These are phyloP conservation scores for Aspergillus niger DNA, from an alignment of 2,329 filamentous ascomycete genomes.

Conservation along the genomic window DNA sequence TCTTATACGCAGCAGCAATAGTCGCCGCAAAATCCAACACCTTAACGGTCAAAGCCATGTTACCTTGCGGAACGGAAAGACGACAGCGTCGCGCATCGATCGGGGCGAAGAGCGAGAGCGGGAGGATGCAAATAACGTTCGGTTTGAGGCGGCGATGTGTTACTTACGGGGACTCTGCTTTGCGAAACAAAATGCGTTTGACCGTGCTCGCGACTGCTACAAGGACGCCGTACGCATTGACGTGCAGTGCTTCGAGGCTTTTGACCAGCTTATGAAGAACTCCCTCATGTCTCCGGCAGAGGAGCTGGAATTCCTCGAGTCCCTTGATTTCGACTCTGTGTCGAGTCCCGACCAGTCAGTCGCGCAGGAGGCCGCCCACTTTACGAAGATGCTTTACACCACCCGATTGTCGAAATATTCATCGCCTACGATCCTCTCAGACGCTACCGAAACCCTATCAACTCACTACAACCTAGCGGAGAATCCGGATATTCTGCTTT, in stretches of 20 bases:
- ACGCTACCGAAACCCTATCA: constrained; percentile 84
- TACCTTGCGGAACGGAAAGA: constrained; percentile 50
- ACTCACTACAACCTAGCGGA: constrained; percentile 86
- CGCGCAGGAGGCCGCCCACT: constrained; percentile 85
- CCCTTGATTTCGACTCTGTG: constrained; percentile 86
- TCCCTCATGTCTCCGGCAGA: constrained; percentile 85
- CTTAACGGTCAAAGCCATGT: constrained; percentile 58
- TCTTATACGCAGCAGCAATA: constrained; percentile 71
- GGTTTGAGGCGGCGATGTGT: constrained; percentile 96
- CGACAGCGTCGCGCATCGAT: constrained; percentile 52
- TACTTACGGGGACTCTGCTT: constrained; percentile 91
- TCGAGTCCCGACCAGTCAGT: constrained; percentile 65
- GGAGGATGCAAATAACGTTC: constrained; percentile 73
- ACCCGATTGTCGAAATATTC: constrained; percentile 94
- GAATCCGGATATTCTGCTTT: constrained; percentile 88
- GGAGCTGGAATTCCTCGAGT: constrained; percentile 85
- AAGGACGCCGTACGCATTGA: constrained; percentile 96
- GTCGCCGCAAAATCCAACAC: constrained; percentile 71
- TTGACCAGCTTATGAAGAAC: constrained; percentile 97
- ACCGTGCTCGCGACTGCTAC: constrained; percentile 96
- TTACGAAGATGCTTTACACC: constrained; percentile 94
- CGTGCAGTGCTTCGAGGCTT: constrained; percentile 96
- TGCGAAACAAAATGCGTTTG: constrained; percentile 95
- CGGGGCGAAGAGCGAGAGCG: constrained; percentile 63
- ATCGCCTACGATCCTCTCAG: constrained; percentile 77